Base-by-base conservation (phyloP, 2,329 filamentous ascomycete genomes). In the Aureobasidium sp. region DNA sequence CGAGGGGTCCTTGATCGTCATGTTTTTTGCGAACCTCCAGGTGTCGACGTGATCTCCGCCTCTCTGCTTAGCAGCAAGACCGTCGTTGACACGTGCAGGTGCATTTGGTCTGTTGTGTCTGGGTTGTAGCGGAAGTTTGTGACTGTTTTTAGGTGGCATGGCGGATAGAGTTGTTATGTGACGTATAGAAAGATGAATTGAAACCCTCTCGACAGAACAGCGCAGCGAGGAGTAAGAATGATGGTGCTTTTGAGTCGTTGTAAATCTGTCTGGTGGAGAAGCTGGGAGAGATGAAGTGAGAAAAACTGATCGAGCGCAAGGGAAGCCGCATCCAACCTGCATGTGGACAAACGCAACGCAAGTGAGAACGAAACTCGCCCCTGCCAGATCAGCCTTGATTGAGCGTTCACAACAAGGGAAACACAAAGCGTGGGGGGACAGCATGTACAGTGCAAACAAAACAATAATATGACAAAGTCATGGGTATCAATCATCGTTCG, bases 401-500 rank as follows among this genome's bases (percentile, higher is more conserved):
- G 36, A 8, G 34, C 37, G 8, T 11, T 16, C 27, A 30, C 10
- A 42, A 54, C 14, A 29, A 55, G 5, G 27, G 42, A 39, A 14
- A 30, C 5, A 42, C 14, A 34, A 3, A 29, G 25, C 39, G 29
- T 21, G 21, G 21, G 21, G 39, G 25, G 34, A 44, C 30, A 45
- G 27, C 32, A 58, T 48, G 41, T 57, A 54, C 51, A 39, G 16
- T 14, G 30, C 53, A 47, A 44, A 47, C 53, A 48, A 37, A 58
- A 32, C 21, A 53, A 27, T 10, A 45, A n/a, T n/a, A 13, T 49
- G 44, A 59, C 44, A 25, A 41, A 41, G 41, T 27, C 36, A 34
- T 50, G 57, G 57, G 57, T 59, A 59, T 59, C 57, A 59, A 59
- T 49, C 55, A 32, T 59, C 37, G 37, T 58, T 59, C 45, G 30